Evolutionary conservation across 2,329 filamentous ascomycete species (phyloP).

Genomic region (Davidsoniella neocaledoniae): DNA sequence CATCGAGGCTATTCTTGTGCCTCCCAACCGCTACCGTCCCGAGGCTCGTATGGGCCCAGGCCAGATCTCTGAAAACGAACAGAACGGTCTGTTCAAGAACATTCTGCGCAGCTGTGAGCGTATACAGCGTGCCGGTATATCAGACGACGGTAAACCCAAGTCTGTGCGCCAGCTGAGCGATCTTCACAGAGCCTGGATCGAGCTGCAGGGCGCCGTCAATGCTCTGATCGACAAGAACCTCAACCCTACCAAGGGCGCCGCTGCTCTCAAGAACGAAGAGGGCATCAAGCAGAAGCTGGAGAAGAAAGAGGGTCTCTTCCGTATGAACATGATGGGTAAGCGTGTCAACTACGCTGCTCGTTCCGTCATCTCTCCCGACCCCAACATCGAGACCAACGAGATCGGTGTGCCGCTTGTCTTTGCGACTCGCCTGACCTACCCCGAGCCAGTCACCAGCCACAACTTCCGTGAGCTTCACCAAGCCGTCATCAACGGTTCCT

Average conservation of each 20-base stretch:
- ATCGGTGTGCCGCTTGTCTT: slow-evolving; percentile 98
- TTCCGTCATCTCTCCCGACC: slow-evolving; percentile 94
- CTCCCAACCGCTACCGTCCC: slow-evolving; percentile 81
- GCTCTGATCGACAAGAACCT: slow-evolving; percentile 81
- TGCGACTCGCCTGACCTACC: slow-evolving; percentile 87
- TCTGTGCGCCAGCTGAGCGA: slow-evolving; percentile 46
- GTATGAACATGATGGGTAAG: slow-evolving; percentile 99
- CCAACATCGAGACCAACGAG: slow-evolving; percentile 97
- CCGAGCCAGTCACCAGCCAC: slow-evolving; percentile 90
- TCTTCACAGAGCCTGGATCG: slow-evolving; percentile 65
- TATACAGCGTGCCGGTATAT: slow-evolving; percentile 12
- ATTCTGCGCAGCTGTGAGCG: slow-evolving; percentile 61
- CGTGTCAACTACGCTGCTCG: slow-evolving; percentile 96
- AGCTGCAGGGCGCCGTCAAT: slow-evolving; percentile 80
- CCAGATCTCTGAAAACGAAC: slow-evolving; percentile 71
- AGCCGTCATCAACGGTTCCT: slow-evolving; percentile 84
- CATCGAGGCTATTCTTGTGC: slow-evolving; percentile 67
- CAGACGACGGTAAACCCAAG: neutral
- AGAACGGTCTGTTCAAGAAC: slow-evolving; percentile 74
- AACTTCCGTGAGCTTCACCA: slow-evolving; percentile 94
- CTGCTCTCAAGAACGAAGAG: slow-evolving; percentile 65
- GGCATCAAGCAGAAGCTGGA: slow-evolving; percentile 96
- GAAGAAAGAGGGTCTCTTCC: slow-evolving; percentile 96
- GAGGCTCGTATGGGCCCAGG: slow-evolving; percentile 67
- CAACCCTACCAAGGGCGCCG: slow-evolving; percentile 63